A percentile compares a stretch with the other conserved stretches of the same genome.
phyloP scores from a whole-genome alignment of 208 protist genomes.

The Sergeia podlipaevii region DNA sequence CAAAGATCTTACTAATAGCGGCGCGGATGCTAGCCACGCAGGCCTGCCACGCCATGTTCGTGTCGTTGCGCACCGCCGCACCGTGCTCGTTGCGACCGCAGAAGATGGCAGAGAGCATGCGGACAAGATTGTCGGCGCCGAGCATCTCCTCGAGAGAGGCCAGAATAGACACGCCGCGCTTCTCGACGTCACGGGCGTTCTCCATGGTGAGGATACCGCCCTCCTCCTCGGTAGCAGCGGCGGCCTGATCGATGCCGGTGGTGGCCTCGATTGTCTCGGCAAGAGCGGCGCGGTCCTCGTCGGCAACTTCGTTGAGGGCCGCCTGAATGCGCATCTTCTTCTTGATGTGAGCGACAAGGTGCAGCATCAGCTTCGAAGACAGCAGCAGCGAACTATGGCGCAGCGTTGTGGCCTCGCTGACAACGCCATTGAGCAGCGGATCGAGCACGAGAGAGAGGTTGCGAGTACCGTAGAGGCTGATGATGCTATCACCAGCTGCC shows the following conservation, averaged over 20 bases:
- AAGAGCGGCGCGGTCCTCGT: slow-evolving; percentile 20
- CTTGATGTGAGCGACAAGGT: slow-evolving; percentile 81
- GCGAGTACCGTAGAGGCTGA: slow-evolving; percentile 84
- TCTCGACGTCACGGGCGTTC: slow-evolving; percentile 80
- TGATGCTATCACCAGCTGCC: slow-evolving; percentile 85
- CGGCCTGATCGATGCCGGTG: slow-evolving; percentile 21
- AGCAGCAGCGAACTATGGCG: slow-evolving; percentile 90
- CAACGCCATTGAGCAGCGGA: slow-evolving; percentile 74
- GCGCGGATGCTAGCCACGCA: slow-evolving; percentile 85
- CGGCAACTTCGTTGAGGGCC: slow-evolving; percentile 15
- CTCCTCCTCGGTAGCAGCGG: slow-evolving; percentile 10
- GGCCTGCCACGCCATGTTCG: slow-evolving; percentile 86
- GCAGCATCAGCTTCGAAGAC: slow-evolving; percentile 83
- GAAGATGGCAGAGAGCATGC: slow-evolving; percentile 79
- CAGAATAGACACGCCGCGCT: slow-evolving; percentile 82
- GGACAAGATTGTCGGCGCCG: slow-evolving; percentile 62
- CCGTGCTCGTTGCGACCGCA: slow-evolving; percentile 84
- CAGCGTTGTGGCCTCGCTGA: slow-evolving; percentile 79
- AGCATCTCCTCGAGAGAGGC: slow-evolving; percentile 78
- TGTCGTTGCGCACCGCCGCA: slow-evolving; percentile 65
- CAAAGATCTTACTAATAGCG: slow-evolving; percentile 88
- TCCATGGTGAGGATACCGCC: slow-evolving; percentile 66
- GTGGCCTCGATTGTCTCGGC: slow-evolving; percentile 19
- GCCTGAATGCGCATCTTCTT: slow-evolving; percentile 85
- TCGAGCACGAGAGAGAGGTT: slow-evolving; percentile 81